Percentiles rank a stretch among this genome's conserved stretches.
These are phyloP conservation scores for Alnus rubra DNA, from an alignment of 306 rosid species.

Conservation along the genomic window DNA sequence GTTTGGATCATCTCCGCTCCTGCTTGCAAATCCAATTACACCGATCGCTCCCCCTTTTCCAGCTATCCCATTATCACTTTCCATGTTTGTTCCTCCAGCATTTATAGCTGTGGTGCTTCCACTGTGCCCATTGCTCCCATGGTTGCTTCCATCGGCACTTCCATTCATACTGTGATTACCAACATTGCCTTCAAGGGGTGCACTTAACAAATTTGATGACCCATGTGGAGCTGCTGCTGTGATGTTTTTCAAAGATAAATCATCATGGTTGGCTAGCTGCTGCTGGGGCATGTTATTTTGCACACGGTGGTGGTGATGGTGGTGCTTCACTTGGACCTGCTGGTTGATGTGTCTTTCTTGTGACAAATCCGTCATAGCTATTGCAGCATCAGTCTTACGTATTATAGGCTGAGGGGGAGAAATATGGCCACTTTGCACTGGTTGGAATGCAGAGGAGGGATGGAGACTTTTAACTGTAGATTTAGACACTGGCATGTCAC, in stretches of 20 bases:
- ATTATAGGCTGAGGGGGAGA: constrained; percentile 3
- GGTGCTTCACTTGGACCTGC: constrained; percentile 13
- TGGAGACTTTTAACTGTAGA: background rate
- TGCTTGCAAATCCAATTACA: background rate
- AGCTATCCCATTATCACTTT: background rate
- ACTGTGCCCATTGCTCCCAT: constrained; percentile 15
- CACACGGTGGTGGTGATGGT: constrained; percentile 20
- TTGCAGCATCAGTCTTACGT: constrained; percentile 19
- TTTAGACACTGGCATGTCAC: constrained; percentile 18
- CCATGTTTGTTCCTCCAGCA: constrained; percentile 1
- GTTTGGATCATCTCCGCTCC: background rate
- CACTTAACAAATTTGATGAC: constrained; percentile 7
- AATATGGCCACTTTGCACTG: constrained; percentile 12
- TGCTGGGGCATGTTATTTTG: constrained; percentile 17
- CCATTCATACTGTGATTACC: constrained; percentile 3
- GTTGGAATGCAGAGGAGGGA: constrained; percentile 25
- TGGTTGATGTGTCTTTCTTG: constrained; percentile 13
- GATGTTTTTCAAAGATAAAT: background rate
- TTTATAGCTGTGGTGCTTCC: constrained; percentile 1
- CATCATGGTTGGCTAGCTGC: background rate
- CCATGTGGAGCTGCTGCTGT: constrained; percentile 2
- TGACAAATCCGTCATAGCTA: background rate
- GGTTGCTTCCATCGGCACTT: constrained; percentile 17
- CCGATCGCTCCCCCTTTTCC: constrained; percentile 1
- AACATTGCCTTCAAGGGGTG: background rate